Base-by-base conservation (phyloP, 108 stramenopile species). In the Nannochloropsis gaditana region DNA sequence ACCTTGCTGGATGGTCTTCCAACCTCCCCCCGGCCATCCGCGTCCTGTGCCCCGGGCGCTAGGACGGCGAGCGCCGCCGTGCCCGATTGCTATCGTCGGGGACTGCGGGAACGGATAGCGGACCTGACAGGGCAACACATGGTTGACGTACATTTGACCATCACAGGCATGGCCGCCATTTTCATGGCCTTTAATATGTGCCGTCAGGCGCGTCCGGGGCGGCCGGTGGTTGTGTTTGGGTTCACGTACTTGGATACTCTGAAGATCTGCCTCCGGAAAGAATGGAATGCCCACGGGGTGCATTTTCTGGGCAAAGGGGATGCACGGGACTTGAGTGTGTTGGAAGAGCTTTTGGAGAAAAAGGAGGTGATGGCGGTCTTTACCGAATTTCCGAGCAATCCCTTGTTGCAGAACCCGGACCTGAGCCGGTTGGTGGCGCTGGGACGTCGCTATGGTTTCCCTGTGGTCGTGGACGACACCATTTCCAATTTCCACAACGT, bases 171-270 rank as follows among this genome's bases (percentile, higher is more conserved):
- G 93, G 85, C 91, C 9, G 86, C 89, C 83, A 92, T 94, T 44
- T 92, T 92, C 88, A 83, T 84, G 44, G 89, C 92, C 3, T 83
- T 94, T 42, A 87, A 92, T 0, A 43, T 87, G 86, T 15, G 84
- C 89, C 17, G 90, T 92, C 43, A 87, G 91, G 21, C 87, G 86
- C 73, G 44, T 86, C 81, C 44, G 79, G 19, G 81, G 59, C 42
- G 45, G 83, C 85, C 84, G n/a, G 87, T 91, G 47, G 91, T 93
- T 79, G 93, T 94, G 11, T 94, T 88, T 81, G 93, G 93, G 21
- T 94, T 94, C 88, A 92, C 93, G 43, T 94, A 94, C 83, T 79
- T 94, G 79, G 93, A 94, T 89, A 94, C 93, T 21, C 87, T 94
- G 17, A 94, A 94, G 84, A 84, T 94, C 89, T 91, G 91, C 83